Evolutionary conservation across 768 basidiomycete species (phyloP).

Genomic region (Rhodotorula kratochvilovae): DNA sequence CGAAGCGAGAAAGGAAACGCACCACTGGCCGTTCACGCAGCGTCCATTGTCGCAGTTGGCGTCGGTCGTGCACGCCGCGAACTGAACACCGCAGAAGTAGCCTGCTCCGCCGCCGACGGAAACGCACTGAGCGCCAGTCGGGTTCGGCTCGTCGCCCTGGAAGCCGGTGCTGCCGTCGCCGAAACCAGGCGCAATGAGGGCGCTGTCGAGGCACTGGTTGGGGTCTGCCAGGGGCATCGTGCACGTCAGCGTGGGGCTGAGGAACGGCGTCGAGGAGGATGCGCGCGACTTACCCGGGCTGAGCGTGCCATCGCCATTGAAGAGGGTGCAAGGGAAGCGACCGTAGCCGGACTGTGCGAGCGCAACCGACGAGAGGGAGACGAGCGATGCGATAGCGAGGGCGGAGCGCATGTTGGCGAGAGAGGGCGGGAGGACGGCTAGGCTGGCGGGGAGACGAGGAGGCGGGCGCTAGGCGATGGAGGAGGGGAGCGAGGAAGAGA

Average conservation of each 20-base stretch:
- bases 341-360: constrained; percentile 16
- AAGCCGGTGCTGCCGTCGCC: not conserved
- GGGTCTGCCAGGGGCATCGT: constrained; percentile 2
- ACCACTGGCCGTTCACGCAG: constrained; percentile 11
- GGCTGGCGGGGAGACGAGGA: not conserved
- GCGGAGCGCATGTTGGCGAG: constrained; percentile 6
- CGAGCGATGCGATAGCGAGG: constrained; percentile 2
- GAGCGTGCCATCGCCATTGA: constrained; percentile 22
- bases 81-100: constrained; percentile 30
- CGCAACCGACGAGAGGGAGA: not conserved
- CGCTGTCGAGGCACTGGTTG: constrained; percentile 10
- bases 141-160: constrained; percentile 9
- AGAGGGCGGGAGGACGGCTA: too few relatives aligned
- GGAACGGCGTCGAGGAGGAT: not conserved
- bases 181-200: constrained; percentile 7
- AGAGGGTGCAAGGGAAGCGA: constrained; percentile 19
- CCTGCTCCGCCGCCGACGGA: not conserved
- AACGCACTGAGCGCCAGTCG: constrained; percentile 8
- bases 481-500: not conserved
- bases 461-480: not conserved
- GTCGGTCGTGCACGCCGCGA: constrained; percentile 11
- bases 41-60: constrained; percentile 20
- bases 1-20: not conserved
- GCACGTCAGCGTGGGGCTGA: not conserved
- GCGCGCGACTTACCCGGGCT: constrained; percentile 1